A percentile compares a stretch with the other conserved stretches of the same genome.
phyloP scores from a whole-genome alignment of 1,284 basidiomycete genomes.

The Anthracocystis walkeri region DNA sequence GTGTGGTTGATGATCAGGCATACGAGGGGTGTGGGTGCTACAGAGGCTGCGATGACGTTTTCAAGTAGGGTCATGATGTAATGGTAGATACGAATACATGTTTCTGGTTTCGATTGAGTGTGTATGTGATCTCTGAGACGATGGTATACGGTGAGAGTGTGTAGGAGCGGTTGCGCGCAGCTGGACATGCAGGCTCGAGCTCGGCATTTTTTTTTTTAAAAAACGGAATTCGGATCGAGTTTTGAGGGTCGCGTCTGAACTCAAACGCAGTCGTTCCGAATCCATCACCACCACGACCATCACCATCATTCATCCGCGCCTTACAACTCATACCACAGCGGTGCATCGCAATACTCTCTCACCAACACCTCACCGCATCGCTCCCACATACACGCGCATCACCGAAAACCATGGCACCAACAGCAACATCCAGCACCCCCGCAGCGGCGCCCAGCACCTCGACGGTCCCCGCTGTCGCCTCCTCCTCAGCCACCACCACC shows the following conservation, averaged over 20 bases:
- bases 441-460: not conserved
- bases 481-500: not conserved
- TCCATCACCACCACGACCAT: not conserved
- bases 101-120: too few species aligned
- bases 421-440: constrained; percentile 20
- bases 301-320: not conserved
- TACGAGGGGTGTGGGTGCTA: constrained; percentile 6
- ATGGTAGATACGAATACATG: too few species aligned
- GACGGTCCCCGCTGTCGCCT: not conserved
- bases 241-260: not conserved
- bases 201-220: not conserved
- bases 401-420: constrained; percentile 31
- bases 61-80: too few species aligned
- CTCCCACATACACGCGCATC: not conserved
- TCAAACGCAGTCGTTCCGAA: too few species aligned
- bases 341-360: not conserved
- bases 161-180: too few species aligned
- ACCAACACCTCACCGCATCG: not conserved
- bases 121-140: not conserved
- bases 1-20: constrained; percentile 35
- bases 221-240: not conserved
- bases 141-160: not conserved
- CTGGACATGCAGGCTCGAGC: not conserved
- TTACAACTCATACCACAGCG: not conserved
- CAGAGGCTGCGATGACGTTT: not conserved